Conservation (phyloP, 2,329 filamentous ascomycete genomes). For the Rutstroemia sp. region DNA sequence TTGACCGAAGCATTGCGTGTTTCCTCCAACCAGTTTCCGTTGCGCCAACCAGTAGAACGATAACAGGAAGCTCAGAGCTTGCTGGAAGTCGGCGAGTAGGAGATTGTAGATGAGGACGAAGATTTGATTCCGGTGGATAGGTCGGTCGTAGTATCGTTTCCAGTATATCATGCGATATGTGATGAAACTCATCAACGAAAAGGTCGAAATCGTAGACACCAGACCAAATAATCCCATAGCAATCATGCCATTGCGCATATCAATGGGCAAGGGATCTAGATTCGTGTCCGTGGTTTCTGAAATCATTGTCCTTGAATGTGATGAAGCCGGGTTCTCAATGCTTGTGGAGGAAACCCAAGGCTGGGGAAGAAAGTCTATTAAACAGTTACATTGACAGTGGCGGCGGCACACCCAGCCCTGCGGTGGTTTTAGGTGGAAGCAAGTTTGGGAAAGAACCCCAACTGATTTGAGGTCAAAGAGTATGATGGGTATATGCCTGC, state of each 20-base stretch:
- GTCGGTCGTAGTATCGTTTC: background rate
- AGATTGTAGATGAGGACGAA: conserved; percentile 12
- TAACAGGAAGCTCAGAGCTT: conserved; percentile 9
- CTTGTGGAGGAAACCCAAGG: too few relatives aligned
- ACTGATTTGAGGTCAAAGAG: too few relatives aligned
- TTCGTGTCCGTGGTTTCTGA: too few relatives aligned
- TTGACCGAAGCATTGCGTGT: conserved; percentile 6
- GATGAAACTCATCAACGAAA: background rate
- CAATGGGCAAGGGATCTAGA: background rate
- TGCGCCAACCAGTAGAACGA: conserved; percentile 10
- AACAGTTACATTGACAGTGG: too few relatives aligned
- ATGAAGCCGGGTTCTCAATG: too few relatives aligned
- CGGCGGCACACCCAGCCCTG: too few relatives aligned
- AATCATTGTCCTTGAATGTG: too few relatives aligned
- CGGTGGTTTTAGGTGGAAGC: too few relatives aligned
- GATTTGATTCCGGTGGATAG: conserved; percentile 2
- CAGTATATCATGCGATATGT: background rate
- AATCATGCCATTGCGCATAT: background rate
- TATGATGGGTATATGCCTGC: too few relatives aligned
- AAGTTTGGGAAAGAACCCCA: too few relatives aligned
- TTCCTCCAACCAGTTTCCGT: conserved; percentile 5
- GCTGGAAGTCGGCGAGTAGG: conserved; percentile 13
- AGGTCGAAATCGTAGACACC: background rate
- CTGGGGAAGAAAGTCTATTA: too few relatives aligned
- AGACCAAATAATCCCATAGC: background rate